These are phyloP conservation scores for Lophiostoma macrostomum DNA, from an alignment of 495 filamentous ascomycete genomes.

Conservation along the genomic window DNA sequence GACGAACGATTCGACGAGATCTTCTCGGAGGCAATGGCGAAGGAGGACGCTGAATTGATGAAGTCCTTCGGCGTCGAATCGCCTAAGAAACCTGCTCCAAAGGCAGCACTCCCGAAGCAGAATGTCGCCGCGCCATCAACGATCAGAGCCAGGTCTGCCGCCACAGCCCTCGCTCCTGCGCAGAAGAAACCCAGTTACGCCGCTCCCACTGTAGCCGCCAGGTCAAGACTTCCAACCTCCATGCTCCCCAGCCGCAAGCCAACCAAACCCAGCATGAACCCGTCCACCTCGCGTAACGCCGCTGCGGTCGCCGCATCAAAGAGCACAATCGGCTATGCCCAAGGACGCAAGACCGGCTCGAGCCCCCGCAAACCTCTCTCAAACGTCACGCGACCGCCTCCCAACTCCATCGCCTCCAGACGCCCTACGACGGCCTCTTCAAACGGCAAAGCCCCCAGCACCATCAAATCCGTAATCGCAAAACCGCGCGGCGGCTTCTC, in stretches of 20 bases:
- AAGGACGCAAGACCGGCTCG: slow-evolving; percentile 64
- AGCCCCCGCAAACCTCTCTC: slow-evolving; percentile 41
- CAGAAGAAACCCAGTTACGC: slow-evolving; percentile 36
- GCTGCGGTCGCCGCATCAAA: slow-evolving; percentile 65
- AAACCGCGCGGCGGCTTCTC: slow-evolving; percentile 16
- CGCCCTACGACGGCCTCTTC: slow-evolving; percentile 13
- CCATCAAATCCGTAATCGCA: slow-evolving; percentile 12
- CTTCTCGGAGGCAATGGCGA: slow-evolving; percentile 28
- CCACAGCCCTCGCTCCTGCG: slow-evolving; percentile 50
- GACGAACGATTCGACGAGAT: slow-evolving; percentile 54
- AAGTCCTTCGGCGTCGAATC: slow-evolving; percentile 16
- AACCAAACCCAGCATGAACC: slow-evolving; percentile 44
- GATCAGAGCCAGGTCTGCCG: slow-evolving; percentile 53
- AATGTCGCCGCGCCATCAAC: slow-evolving; percentile 40
- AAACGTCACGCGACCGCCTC: slow-evolving; percentile 18
- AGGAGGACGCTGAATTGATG: slow-evolving; percentile 22
- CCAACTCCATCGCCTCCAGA: not conserved
- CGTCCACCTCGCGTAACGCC: slow-evolving; percentile 55
- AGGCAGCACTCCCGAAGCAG: slow-evolving; percentile 3
- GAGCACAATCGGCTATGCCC: slow-evolving; percentile 77
- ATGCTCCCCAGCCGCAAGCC: slow-evolving; percentile 47
- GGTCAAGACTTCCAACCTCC: slow-evolving; percentile 38
- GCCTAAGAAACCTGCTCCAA: slow-evolving; percentile 12
- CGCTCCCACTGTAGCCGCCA: slow-evolving; percentile 46
- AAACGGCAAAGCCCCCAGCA: too few species aligned